Base-by-base conservation (phyloP, 495 filamentous ascomycete genomes). In the Platismatia glauca region DNA sequence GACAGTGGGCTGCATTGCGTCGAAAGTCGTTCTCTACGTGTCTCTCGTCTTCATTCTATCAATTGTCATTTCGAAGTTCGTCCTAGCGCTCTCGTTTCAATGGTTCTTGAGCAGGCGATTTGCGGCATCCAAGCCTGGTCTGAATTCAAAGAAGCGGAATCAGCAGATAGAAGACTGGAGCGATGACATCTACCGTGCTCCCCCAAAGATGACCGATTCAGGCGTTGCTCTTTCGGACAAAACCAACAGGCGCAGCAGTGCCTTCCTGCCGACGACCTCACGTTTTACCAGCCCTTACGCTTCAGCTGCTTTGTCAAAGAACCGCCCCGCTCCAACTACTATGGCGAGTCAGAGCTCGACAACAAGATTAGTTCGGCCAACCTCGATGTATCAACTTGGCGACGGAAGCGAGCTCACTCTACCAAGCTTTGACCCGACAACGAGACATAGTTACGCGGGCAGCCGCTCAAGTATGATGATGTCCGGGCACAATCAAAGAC, bases 151-250 rank as follows among this genome's bases (percentile, higher is more conserved):
- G 70, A 86, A 89, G 71, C 84, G 95, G 52, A 86, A 93, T 60
- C 86, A 90, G 63, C 90, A 97, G 71, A 99, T 99, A 61, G 95
- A 99, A 74, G 93, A 97, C 66, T 99, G 95, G 95, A 87, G 85
- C 16, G 92, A 99, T 64, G 95, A 99, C 67, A 97, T 97, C 68
- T 97, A 97, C 69, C 86, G 90, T 34, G 87, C 91, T 15, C 89
- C 90, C 4, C 89, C 89, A 61, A 86, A 90, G 55, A 76, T 96
- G 64, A 77, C 81, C 1, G 92, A 96, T 64, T 82, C 79, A 71
- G 79, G 82, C 66, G 75, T 81, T 61, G 77, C 74, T 43, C 77
- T 79, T 13, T 82, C 82, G 13, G 90, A 94, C 65, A 81, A 88
- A 41, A 74, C 76, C 48, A 90, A 81, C 79, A 97, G 96, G 76